Evolutionary conservation across 305 asterid species (phyloP), one percentile per base, ranked within the genome.

Genomic region (Euphrasia arctica): DNA sequence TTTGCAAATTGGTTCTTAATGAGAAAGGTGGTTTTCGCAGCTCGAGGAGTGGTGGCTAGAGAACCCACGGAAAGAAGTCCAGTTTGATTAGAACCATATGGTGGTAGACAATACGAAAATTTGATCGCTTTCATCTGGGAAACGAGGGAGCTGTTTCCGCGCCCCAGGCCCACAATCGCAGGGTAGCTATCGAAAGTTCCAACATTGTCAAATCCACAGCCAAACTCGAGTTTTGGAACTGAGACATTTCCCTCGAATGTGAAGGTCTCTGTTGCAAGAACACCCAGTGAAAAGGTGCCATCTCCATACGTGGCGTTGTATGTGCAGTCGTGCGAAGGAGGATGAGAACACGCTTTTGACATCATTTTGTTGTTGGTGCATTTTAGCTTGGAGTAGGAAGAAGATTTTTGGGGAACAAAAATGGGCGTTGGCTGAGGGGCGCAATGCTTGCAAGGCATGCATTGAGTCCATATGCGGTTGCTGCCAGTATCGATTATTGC

Each of bases 401-500:
- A 61, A 0, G 87, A 85, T 18, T 79, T 77, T 39, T 71, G 71
- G 9, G 93, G 93, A 48, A 82, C 82, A 39, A 82, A 85, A n/a
- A 83, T 32, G 3, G 87, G 85, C 1, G 87, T 75, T 0, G 82
- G 83, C 49, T 89, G 27, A 25, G 27, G 27, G 27, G 27, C 27
- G 27, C 27, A 25, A 25, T 25, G 27, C 27, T 82, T 41, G 54
- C 89, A 83, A 2, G 89, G 85, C 72, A 79, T 71, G 63, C 89
- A 85, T 47, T 80, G 92, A 8, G 89, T 85, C 92, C 92, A 85
- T 58, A 72, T 75, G 7, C 83, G 52, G 32, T 80, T 87, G 57
- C 93, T 81, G n/a, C 87, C 93, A 0, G 87, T 80, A 22, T 85
- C 93, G 67, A 85, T 68, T 29, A 85, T 77, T 4, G 84, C 89